Base-by-base conservation (phyloP, 345 rosid species). In the Eucalyptus urophylla region DNA sequence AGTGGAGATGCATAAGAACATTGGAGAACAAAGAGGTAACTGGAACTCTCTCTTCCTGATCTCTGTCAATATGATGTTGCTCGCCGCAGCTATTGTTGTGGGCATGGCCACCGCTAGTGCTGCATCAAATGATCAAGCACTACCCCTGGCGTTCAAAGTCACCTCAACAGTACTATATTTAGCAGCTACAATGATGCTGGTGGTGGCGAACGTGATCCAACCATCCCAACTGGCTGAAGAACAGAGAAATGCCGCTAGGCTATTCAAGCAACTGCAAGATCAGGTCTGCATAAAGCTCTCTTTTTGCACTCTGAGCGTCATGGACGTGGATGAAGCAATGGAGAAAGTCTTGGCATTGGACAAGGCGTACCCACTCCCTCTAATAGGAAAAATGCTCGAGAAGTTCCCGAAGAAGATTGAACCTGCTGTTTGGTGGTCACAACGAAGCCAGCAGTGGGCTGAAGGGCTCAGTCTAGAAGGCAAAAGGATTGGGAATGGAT, bases 211-310 rank as follows among this genome's bases (percentile, higher is more conserved):
- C 92, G 91, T 80, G 50, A 89, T 95, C 90, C 96, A 94, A 25
- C 96, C 97, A 11, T 94, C 97, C 19, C 96, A 95, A 47, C 91
- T 95, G 7, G 95, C 94, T 3, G 96, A 94, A 87, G 96, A 95
- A 89, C 96, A 93, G 81, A 92, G 96, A 87, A 94, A 92, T 51
- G 95, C 96, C 1, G 62, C 92, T 4, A 92, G 95, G 69, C 72
- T 94, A 86, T 94, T 94, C 89, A 94, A 92, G 90, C 93, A 93
- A 90, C 93, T 94, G 31, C 93, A 89, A 8, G 60, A n/a, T 24
- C 92, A 95, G 86, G 89, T 93, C 86, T 87, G 89, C 31, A 90
- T 92, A 14, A n/a, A 62, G 58, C 81, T 93, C 33, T 53, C 91
- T n/a, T n/a, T 89, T 27, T 89, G 92, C 19, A 81, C 86, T 29